These are phyloP conservation scores for Funneliformis geosporum DNA, from an alignment of 192 early-diverging fungal species.

Conservation along the genomic window DNA sequence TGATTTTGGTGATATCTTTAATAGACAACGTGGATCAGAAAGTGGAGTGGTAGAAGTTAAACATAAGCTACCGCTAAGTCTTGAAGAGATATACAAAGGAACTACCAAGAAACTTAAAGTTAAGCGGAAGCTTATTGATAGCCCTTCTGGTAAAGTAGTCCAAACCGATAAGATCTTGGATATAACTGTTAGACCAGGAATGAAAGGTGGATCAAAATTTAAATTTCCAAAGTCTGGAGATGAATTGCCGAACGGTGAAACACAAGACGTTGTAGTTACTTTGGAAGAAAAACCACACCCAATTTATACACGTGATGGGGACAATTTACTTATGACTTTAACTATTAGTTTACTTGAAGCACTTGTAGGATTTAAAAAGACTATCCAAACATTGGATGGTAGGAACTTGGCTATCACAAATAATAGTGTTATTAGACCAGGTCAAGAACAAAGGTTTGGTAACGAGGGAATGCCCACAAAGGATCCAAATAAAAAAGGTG, in stretches of 20 bases:
- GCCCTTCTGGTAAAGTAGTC: slow-evolving; percentile 42
- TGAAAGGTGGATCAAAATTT: slow-evolving; percentile 98
- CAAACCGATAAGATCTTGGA: slow-evolving; percentile 79
- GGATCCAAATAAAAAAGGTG: slow-evolving; percentile 76
- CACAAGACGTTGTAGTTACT: slow-evolving; percentile 93
- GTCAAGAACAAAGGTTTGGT: slow-evolving; percentile 68
- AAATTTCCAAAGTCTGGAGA: slow-evolving; percentile 89
- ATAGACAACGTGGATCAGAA: slow-evolving; percentile 33
- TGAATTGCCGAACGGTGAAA: slow-evolving; percentile 70
- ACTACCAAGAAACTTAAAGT: slow-evolving; percentile 92
- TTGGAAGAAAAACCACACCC: slow-evolving; percentile 91
- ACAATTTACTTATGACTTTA: slow-evolving; percentile 71
- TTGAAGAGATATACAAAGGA: slow-evolving; percentile 92
- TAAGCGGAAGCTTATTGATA: slow-evolving; percentile 59
- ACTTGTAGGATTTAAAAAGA: slow-evolving; percentile 74
- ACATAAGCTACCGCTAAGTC: slow-evolving; percentile 70
- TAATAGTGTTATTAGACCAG: slow-evolving; percentile 66
- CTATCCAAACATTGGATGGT: slow-evolving; percentile 76
- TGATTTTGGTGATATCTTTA: slow-evolving; percentile 26
- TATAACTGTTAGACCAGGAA: slow-evolving; percentile 88
- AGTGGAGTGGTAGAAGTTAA: slow-evolving; percentile 52
- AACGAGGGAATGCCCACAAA: slow-evolving; percentile 96
- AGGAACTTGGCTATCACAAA: slow-evolving; percentile 67
- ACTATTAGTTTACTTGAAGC: slow-evolving; percentile 77
- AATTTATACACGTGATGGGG: slow-evolving; percentile 85